Evolutionary conservation across 306 rosid species (phyloP).

Genomic region (Sechiopsis laciniata): DNA sequence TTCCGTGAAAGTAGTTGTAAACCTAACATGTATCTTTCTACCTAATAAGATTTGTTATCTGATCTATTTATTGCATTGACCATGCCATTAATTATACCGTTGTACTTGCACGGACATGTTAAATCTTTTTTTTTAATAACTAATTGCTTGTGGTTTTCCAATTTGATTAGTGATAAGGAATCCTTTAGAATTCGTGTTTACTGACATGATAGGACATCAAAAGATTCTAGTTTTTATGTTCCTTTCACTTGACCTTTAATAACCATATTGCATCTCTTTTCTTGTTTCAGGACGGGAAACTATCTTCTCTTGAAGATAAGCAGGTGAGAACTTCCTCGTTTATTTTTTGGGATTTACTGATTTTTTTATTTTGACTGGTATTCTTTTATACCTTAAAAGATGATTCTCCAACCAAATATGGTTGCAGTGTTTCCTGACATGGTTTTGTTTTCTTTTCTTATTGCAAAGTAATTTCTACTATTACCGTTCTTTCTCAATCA

Average conservation of each 20-base stretch:
- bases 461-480: neutral
- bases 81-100: neutral
- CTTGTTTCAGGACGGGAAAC: conserved; percentile 57
- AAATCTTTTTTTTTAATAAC: neutral
- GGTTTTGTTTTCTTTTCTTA: neutral
- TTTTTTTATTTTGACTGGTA: conserved; percentile 7
- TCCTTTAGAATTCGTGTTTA: neutral
- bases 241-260: neutral
- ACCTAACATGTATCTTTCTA: conserved; percentile 12
- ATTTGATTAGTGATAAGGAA: neutral
- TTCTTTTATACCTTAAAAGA: neutral
- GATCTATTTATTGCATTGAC: conserved; percentile 7
- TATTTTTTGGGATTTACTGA: conserved; percentile 16
- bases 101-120: neutral
- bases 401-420: neutral
- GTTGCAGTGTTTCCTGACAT: neutral
- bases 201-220: conserved; percentile 3
- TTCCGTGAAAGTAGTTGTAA: conserved; percentile 20
- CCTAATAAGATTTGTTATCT: neutral
- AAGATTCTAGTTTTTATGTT: neutral
- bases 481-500: neutral
- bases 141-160: conserved; percentile 8
- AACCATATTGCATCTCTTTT: conserved; percentile 15
- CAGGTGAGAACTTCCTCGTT: conserved; percentile 55
- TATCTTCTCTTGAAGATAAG: conserved; percentile 45